Evolutionary conservation across 768 basidiomycete genomes (phyloP), one percentile per base, ranked within the genome.

Genomic region (Cantharellus anzutake): DNA sequence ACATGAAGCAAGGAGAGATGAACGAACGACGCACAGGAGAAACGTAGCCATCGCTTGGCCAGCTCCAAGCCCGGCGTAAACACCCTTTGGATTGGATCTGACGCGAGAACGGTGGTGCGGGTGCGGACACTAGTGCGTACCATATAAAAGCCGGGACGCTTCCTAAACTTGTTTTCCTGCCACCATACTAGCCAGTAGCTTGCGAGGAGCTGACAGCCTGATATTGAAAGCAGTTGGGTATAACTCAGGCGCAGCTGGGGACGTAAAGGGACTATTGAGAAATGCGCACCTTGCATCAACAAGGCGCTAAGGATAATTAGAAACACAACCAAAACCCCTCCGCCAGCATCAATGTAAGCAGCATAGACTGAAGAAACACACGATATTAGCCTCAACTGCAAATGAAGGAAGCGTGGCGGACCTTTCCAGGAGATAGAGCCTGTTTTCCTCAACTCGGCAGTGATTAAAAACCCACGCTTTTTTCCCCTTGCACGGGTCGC

Each of bases 131-230:
- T 29, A 37, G 38, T 37, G 7, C 11, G 7, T 37, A 55, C 74
- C 68, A 84, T 81, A 67, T 84, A 84, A 64, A 82, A 79, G 0
- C 76, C 76, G 63, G 78, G 77, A 2, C 76, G 67, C 4, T 70
- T 71, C 53, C 75, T 52, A 66, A 75, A 81, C 41, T 70, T 71
- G 65, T 82, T 75, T 50, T 71, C 73, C 66, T 84, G 77, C 84
- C 84, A 83, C 78, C 80, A 85, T 16, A 84, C 79, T 14, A 86
- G 71, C 53, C 80, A 81, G 62, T 84, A 83, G 59, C 78, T 76
- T 63, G 79, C 82, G 64, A 81, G 67, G 57, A 83, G 75, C 65
- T 78, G 76, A 59, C 65, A 59, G 38, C 60, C 64, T 65, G 69
- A 29, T 29, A 29, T 29, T 62, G 60, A 34, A 4, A 56, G 37